Evolutionary conservation across 208 protist species (phyloP).

Genomic region (Trypanosoma avium): DNA sequence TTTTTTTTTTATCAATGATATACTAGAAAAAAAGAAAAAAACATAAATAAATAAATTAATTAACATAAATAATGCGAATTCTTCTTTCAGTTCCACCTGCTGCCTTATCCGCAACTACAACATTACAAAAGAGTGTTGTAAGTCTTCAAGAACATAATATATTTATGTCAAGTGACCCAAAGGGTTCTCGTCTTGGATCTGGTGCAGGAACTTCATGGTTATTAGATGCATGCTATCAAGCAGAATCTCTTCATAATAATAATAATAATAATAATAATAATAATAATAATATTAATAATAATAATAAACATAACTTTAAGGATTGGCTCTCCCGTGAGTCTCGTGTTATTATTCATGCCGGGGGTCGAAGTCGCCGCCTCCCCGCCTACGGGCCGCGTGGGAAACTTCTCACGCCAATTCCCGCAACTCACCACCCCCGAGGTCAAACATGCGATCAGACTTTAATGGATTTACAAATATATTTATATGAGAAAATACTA

Average conservation of each 20-base stretch:
- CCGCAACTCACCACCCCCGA: constrained; percentile 28
- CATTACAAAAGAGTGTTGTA: background rate
- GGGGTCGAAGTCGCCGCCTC: constrained; percentile 52
- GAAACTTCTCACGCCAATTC: constrained; percentile 50
- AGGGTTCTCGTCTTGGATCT: constrained; percentile 33
- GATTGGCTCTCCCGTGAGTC: constrained; percentile 26
- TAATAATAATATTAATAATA: background rate
- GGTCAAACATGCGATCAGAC: constrained; percentile 35
- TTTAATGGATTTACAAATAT: constrained; percentile 40
- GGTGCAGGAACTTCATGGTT: constrained; percentile 48
- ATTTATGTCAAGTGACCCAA: constrained; percentile 27
- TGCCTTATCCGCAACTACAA: background rate
- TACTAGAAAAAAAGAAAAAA: background rate
- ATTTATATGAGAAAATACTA: constrained; percentile 24
- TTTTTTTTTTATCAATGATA: constrained; percentile 11
- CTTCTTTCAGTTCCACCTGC: constrained; percentile 2
- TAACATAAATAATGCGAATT: background rate
- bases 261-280: background rate
- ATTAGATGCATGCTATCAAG: constrained; percentile 31
- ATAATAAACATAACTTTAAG: constrained; percentile 2
- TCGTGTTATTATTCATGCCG: constrained; percentile 48
- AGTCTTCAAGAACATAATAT: background rate
- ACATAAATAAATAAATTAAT: background rate
- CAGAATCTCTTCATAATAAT: constrained; percentile 2
- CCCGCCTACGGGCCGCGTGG: constrained; percentile 42